phyloP scores from a whole-genome alignment of 192 early-diverging fungal species.

The Podila clonocystis region DNA sequence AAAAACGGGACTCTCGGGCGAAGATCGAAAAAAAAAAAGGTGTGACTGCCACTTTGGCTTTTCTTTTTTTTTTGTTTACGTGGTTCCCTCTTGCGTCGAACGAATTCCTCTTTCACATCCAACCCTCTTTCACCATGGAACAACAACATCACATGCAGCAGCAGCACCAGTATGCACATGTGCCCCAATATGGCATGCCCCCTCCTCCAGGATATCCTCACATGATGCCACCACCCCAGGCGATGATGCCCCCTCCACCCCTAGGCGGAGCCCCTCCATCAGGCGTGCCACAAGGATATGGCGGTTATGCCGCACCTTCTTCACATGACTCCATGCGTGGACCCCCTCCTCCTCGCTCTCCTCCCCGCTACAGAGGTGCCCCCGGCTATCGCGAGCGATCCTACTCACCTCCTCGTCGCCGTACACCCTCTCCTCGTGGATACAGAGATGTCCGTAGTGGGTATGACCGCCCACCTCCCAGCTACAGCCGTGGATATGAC shows the following conservation, averaged over 20 bases:
- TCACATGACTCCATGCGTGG: conserved; percentile 20
- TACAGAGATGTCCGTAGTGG: conserved; percentile 33
- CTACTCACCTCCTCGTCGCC: conserved; percentile 52
- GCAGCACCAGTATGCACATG: conserved; percentile 37
- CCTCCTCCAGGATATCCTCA: conserved; percentile 13
- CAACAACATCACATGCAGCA: conserved; percentile 14
- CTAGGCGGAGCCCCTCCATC: conserved; percentile 3
- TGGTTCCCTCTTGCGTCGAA: not conserved
- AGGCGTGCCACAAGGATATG: not conserved
- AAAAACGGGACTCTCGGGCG: too few species aligned
- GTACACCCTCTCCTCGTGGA: conserved; percentile 49
- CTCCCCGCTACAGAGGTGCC: conserved; percentile 19
- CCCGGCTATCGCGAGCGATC: conserved; percentile 47
- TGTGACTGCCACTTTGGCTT: not conserved
- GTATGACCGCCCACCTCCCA: conserved; percentile 5
- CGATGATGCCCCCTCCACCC: conserved; percentile 26
- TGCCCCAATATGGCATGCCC: conserved; percentile 19
- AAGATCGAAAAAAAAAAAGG: too few species aligned
- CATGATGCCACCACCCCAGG: conserved; percentile 23
- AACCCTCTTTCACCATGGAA: not conserved
- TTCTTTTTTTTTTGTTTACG: not conserved
- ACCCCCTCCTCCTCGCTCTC: conserved; percentile 12
- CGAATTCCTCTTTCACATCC: not conserved
- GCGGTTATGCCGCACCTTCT: conserved; percentile 25
- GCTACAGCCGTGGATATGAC: conserved; percentile 50